Evolutionary conservation across 768 basidiomycete species (phyloP).

Genomic region (Russula dissimulans): DNA sequence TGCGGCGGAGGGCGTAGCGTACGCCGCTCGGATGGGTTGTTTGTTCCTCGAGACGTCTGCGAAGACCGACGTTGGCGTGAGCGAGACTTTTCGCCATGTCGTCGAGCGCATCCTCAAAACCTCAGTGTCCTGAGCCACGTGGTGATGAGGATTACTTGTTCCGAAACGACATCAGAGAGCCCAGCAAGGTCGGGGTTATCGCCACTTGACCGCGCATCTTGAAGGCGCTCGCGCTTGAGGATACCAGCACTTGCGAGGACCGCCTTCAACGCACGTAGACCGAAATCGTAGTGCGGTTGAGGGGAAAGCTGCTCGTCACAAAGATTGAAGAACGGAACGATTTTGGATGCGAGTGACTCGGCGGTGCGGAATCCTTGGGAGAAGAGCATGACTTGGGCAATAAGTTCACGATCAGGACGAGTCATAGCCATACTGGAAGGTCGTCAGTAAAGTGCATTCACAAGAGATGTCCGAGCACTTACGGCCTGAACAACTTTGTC

Average conservation of each 20-base stretch:
- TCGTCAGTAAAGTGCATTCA: not conserved
- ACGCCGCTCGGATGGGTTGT: constrained; percentile 79
- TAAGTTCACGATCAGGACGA: constrained; percentile 93
- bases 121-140: no score
- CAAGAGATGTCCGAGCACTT: constrained; percentile 26
- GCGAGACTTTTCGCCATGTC: constrained; percentile 64
- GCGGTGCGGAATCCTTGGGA: constrained; percentile 99
- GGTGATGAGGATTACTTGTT: constrained; percentile 92
- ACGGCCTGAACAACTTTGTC: constrained; percentile 92
- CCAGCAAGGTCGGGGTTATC: constrained; percentile 37
- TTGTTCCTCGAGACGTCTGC: constrained; percentile 88
- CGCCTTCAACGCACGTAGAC: constrained; percentile 92
- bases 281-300: constrained; percentile 99
- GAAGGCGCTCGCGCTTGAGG: constrained; percentile 84
- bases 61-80: constrained; percentile 79
- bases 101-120: constrained; percentile 45
- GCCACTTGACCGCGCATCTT: constrained; percentile 31
- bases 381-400: constrained; percentile 99
- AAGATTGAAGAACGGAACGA: constrained; percentile 98
- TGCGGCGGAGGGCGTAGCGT: constrained; percentile 63
- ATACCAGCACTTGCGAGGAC: constrained; percentile 96
- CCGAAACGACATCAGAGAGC: constrained; percentile 66
- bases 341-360: constrained; percentile 94
- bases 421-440: constrained; percentile 92
- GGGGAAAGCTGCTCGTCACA: constrained; percentile 95